Base-by-base conservation (phyloP, 495 filamentous ascomycete species). In the Corynascus novoguineensis region DNA sequence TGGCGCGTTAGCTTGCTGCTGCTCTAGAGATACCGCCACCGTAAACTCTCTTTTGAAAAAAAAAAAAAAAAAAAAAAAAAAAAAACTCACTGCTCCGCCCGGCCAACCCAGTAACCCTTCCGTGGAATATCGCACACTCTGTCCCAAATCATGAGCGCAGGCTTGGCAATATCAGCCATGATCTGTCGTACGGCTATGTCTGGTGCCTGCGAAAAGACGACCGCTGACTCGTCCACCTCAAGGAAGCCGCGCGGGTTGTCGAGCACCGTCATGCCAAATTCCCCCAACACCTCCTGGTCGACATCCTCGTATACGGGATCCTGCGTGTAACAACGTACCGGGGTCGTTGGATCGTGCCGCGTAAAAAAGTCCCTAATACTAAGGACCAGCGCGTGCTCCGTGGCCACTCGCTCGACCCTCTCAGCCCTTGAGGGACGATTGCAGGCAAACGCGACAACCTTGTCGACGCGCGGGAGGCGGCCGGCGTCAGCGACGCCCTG, bases 91-190 rank as follows among this genome's bases (percentile, higher is more conserved):
- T 50, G 31, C 31, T 50, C 47, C 25, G 29, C 29, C 29, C 28
- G 28, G 17, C 47, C 47, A 35, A 50, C 47, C 47, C 31, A 50
- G 28, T 0, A 22, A 21, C 47, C 47, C 31, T 35, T 11, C 3
- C 47, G n/a, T 35, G 47, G 31, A 50, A 34, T 50, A 24, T 50
- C 47, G n/a, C 47, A 24, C 5, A 52, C 49, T 35, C 28, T 41
- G 17, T 52, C 49, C 49, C 49, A 52, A n/a, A 52, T 40, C 49
- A 52, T 52, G 34, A 52, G 14, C 21, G 49, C 49, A 8, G 49
- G 49, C 14, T 35, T 40, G 21, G 34, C 49, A 52, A 41, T 52
- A 15, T 52, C 49, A n/a, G 32, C 49, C 49, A 52, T 35, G 25
- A 52, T 52, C 25, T 41, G 49, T 10, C 49, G 32, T 28, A 41